Percentiles rank a stretch among this genome's conserved stretches.
Conservation (phyloP, 192 early-diverging fungal genomes). For the Coemansia sp. region DNA sequence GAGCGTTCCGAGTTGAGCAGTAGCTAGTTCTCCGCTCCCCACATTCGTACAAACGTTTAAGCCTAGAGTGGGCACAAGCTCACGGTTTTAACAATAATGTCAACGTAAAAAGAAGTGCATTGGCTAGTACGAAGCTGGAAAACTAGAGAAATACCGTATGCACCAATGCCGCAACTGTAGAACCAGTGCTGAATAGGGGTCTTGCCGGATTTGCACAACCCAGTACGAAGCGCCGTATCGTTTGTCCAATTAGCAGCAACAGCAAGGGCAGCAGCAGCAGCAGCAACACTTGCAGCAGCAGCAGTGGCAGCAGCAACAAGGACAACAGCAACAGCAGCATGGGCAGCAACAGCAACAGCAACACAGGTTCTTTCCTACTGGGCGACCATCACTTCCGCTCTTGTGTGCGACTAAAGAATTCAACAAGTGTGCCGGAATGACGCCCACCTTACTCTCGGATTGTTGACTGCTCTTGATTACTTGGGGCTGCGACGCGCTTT, state of each 20-base stretch:
- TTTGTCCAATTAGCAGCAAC: background rate
- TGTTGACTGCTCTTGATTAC: background rate
- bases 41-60: background rate
- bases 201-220: background rate
- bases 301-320: constrained; percentile 28
- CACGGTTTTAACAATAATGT: background rate
- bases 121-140: background rate
- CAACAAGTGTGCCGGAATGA: background rate
- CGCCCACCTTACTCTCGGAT: background rate
- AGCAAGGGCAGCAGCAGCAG: constrained; percentile 38
- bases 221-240: background rate
- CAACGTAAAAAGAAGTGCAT: background rate
- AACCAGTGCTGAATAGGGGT: background rate
- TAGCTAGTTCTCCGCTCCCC: background rate
- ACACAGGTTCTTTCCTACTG: constrained; percentile 29
- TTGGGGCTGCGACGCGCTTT: background rate
- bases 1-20: background rate
- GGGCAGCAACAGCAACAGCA: constrained; percentile 38
- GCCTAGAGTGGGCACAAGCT: background rate
- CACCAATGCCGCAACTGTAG: background rate
- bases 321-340: constrained; percentile 39
- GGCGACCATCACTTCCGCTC: background rate
- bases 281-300: constrained; percentile 19
- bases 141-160: background rate
- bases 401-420: background rate